Evolutionary conservation across 169 alveolate genomes (phyloP), one percentile per base, ranked within the genome.

Genomic region (Amoebophrya sp.): DNA sequence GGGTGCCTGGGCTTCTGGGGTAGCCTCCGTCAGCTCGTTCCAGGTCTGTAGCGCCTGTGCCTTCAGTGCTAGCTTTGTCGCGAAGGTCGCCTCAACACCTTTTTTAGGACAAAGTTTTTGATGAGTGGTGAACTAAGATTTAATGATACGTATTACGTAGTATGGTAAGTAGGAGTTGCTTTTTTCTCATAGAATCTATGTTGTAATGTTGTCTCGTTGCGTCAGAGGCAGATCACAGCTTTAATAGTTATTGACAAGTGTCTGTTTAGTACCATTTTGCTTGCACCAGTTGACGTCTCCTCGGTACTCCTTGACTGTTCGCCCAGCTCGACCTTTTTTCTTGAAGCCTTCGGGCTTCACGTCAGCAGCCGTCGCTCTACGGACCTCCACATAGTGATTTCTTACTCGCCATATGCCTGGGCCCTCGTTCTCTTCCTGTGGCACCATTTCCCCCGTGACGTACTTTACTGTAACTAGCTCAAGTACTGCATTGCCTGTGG

Each of bases 261-360:
- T 53, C n/a, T 53, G 10, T 23, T 23, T 53, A 10, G 10, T 65
- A 65, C 83, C 83, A 1, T 65, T 29, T 36, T 65, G 38, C 36
- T 6, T 36, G 83, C 83, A 65, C 83, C 83, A 65, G 38, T 65
- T 65, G 83, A 65, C 83, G 83, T 65, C 83, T 29, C 83, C 83
- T 6, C 83, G 83, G 83, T 65, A 65, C 26, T 65, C 83, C 83
- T 65, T 65, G 38, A 65, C 83, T 6, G 83, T 65, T 10, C 26
- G 2, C 2, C 83, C 83, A 36, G 33, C 12, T 0, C 83, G 83
- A 29, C 2, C 2, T 65, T 65, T 65, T 65, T 18, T 1, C 83
- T 65, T 65, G 36, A 6, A 65, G 83, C 83, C 83, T 36, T 65
- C 83, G 2, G 83, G 83, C 33, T 65, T 65, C 33, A 65, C 83